These are phyloP conservation scores for Chaetomiaceae sp. DNA, from an alignment of 2,329 filamentous ascomycete genomes.

Conservation along the genomic window DNA sequence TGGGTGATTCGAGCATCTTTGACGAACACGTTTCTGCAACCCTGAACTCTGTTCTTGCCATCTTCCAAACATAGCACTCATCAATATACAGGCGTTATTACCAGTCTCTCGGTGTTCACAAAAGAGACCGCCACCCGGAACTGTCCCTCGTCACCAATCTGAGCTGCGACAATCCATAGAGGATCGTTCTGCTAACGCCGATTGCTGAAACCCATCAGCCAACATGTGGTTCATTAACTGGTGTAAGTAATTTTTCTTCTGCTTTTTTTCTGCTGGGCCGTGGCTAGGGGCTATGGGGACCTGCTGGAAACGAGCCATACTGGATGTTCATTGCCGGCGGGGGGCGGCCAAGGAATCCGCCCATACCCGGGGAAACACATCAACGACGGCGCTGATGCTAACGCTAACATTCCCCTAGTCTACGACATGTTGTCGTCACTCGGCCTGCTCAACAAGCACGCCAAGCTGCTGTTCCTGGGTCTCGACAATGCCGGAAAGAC, in stretches of 20 bases:
- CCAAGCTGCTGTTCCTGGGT: conserved; percentile 88
- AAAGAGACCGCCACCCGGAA: neutral
- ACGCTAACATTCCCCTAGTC: conserved; percentile 49
- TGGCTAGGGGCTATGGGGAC: too few species aligned
- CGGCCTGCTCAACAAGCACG: conserved; percentile 90
- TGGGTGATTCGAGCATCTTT: conserved; percentile 13
- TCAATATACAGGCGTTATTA: neutral
- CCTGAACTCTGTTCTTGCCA: neutral
- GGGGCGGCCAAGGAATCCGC: too few species aligned
- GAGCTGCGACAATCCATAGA: neutral
- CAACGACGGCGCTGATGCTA: too few species aligned
- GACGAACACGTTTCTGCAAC: conserved; percentile 3
- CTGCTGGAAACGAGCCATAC: too few species aligned
- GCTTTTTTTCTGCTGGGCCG: neutral
- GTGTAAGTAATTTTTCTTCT: conserved; percentile 60
- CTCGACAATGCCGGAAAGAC: conserved; percentile 95
- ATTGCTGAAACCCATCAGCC: conserved; percentile 23
- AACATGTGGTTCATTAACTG: conserved; percentile 93
- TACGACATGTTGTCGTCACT: conserved; percentile 86
- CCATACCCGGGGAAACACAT: too few species aligned
- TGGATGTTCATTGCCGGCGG: too few species aligned
- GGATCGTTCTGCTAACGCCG: conserved; percentile 2
- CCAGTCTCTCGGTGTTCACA: neutral
- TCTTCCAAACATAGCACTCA: neutral
- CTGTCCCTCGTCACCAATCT: neutral